Base-by-base conservation (phyloP, 1,139 yeast genomes). In the Saccharomyces hybrid region DNA sequence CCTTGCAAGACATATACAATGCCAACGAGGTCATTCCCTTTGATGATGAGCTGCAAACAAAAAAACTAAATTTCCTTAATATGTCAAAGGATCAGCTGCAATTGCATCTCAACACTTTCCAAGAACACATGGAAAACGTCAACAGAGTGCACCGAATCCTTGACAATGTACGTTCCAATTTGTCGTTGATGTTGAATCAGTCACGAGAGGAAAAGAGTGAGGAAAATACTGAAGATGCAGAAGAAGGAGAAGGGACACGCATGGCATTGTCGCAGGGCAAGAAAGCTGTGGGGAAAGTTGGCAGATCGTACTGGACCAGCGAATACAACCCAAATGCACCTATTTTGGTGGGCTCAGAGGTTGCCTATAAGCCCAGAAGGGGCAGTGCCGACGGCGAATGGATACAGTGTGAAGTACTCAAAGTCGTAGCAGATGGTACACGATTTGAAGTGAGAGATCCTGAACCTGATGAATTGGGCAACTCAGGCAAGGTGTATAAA, bases 391-490 rank as follows among this genome's bases (percentile, higher is more conserved):
- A 88, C 34, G 84, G 81, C 52, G 99, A 93, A 66, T 95, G 99
- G 99, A 90, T 95, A 62, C 97, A 90, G 69, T 95, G 99, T 73
- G 91, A 87, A 63, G 96, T 93, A 26, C 81, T 86, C 51, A 82
- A 81, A 63, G 83, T 93, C 3, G 73, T 84, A 26, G 83, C 83
- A 1, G 98, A 91, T 61, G 95, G 95, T 1, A 74, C 79, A 27
- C 81, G 72, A 57, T 86, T 83, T 65, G 98, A 93, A 70, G 91
- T 95, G 11, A 81, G 89, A 61, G 99, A 95, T 70, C 97, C 98
- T 0, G 99, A 95, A 68, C 99, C 99, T 0, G 99, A 95, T 66
- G 98, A 93, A 65, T 81, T 84, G 63, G 88, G 88, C 59, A 88
- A 90, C 58, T 88, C 95, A 1, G 97, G 97, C 2, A 95, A 87